These are phyloP conservation scores for Knufia petricola DNA, from an alignment of 2,329 filamentous ascomycete genomes.

Conservation along the genomic window DNA sequence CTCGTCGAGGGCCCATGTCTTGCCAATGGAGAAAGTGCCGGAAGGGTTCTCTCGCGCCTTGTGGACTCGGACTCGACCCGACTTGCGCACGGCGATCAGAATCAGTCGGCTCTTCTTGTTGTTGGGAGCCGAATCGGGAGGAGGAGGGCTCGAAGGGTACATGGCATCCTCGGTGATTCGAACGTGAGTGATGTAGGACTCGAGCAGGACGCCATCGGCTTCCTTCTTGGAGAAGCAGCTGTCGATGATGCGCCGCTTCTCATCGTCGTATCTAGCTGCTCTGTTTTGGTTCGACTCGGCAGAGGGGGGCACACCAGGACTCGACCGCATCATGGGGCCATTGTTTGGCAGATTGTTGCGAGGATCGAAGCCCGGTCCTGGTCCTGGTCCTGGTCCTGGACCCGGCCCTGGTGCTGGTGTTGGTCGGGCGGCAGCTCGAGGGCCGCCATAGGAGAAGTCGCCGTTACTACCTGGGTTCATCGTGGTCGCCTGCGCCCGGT, in stretches of 20 bases:
- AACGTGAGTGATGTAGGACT: constrained; percentile 98
- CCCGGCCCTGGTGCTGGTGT: too few species aligned
- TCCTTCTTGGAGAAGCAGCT: constrained; percentile 92
- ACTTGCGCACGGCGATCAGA: constrained; percentile 85
- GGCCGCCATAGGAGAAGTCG: constrained; percentile 4
- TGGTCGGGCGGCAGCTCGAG: constrained; percentile 1
- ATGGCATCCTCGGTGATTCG: constrained; percentile 77
- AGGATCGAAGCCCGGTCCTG: constrained; percentile 1
- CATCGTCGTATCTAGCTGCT: constrained; percentile 90
- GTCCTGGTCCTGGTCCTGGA: too few species aligned
- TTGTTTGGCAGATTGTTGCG: neutral
- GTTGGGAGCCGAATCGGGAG: constrained; percentile 61
- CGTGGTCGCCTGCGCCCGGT: neutral
- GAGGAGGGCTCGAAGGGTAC: constrained; percentile 74
- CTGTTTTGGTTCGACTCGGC: constrained; percentile 26
- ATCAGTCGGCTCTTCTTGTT: constrained; percentile 85
- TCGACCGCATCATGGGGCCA: neutral
- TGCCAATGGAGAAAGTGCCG: constrained; percentile 91
- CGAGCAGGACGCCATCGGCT: constrained; percentile 68
- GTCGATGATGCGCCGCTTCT: constrained; percentile 87
- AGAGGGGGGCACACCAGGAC: constrained; percentile 6
- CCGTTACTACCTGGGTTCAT: constrained; percentile 1
- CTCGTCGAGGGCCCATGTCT: constrained; percentile 96
- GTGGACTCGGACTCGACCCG: constrained; percentile 86
- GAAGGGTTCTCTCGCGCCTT: constrained; percentile 94